These are phyloP conservation scores for Scytalidium sp. DNA, from an alignment of 2,329 filamentous ascomycete species.

Conservation along the genomic window DNA sequence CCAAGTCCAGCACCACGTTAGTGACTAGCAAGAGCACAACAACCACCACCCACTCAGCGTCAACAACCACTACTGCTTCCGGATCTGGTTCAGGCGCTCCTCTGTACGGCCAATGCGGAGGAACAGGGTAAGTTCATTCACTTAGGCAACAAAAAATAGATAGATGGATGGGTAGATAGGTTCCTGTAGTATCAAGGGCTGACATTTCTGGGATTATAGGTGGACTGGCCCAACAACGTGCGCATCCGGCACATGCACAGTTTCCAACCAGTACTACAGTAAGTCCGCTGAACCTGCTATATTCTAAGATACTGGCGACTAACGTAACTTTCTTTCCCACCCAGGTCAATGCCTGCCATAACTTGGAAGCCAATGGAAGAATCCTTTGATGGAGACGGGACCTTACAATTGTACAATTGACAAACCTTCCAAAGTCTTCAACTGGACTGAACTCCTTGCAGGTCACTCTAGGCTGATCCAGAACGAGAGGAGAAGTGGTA, in stretches of 20 bases:
- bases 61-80: background rate
- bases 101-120: background rate
- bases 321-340: background rate
- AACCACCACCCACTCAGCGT: background rate
- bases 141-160: conserved; percentile 1
- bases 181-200: too few species aligned
- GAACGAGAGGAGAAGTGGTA: too few species aligned
- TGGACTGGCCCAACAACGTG: conserved; percentile 11
- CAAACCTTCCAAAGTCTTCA: too few species aligned
- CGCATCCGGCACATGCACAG: conserved; percentile 10
- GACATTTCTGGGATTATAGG: conserved; percentile 1
- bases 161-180: conserved; percentile 1
- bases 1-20: background rate
- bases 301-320: too few species aligned
- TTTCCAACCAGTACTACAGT: conserved; percentile 9
- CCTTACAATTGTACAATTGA: too few species aligned
- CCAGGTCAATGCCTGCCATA: background rate
- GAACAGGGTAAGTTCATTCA: background rate
- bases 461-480: too few species aligned
- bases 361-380: too few species aligned
- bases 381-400: too few species aligned
- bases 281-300: background rate
- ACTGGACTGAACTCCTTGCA: too few species aligned
- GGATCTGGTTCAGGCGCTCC: background rate
- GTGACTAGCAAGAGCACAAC: background rate